Conservation (phyloP, 139 green algal genomes). For the Asterochloris sp. region DNA sequence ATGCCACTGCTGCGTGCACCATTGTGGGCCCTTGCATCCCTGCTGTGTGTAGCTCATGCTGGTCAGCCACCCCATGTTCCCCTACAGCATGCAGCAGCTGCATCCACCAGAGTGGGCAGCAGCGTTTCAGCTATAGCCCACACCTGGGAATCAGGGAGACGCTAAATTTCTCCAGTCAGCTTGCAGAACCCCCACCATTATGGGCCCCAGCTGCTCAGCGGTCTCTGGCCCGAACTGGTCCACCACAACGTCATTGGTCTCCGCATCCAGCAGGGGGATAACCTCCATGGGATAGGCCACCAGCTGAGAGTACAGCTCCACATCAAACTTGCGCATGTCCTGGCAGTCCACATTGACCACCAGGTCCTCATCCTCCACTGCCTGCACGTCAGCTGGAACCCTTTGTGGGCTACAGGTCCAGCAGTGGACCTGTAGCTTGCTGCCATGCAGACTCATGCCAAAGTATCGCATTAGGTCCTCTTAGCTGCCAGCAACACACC, state of each 20-base stretch:
- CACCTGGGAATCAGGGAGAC: background rate
- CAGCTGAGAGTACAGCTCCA: slow-evolving; percentile 74
- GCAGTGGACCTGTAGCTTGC: background rate
- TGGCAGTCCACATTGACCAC: slow-evolving; percentile 82
- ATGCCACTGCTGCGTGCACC: too few relatives aligned
- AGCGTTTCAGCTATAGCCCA: background rate
- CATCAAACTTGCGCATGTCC: slow-evolving; percentile 69
- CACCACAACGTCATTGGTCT: slow-evolving; percentile 24
- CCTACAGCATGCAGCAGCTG: too few relatives aligned
- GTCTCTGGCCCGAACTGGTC: slow-evolving; percentile 10
- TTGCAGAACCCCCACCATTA: background rate
- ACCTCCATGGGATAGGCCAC: slow-evolving; percentile 78
- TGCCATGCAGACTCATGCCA: background rate
- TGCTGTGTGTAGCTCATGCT: too few relatives aligned
- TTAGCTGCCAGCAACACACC: background rate
- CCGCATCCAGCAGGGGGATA: slow-evolving; percentile 33
- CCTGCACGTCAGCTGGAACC: background rate
- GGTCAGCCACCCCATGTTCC: too few relatives aligned
- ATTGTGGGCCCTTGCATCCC: too few relatives aligned
- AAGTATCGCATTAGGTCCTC: background rate
- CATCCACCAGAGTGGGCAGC: background rate
- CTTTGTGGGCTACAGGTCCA: background rate
- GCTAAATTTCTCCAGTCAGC: background rate
- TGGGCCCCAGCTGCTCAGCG: slow-evolving; percentile 24
- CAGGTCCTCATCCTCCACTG: slow-evolving; percentile 28